Evolutionary conservation across 2,329 filamentous ascomycete genomes (phyloP).

Genomic region (Calycina herbarum): DNA sequence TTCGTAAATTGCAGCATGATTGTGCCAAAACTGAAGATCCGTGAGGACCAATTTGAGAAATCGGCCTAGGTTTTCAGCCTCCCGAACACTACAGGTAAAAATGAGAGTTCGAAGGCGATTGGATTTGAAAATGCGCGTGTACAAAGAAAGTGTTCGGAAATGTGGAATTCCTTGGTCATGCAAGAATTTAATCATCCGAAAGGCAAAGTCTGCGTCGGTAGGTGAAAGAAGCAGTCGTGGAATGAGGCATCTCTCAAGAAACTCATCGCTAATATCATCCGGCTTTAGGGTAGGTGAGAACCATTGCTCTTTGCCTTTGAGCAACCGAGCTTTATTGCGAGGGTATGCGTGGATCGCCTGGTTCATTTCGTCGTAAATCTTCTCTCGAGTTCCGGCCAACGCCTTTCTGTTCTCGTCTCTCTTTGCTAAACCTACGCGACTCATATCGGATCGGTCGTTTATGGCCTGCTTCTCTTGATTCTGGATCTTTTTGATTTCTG

Average conservation of each 20-base stretch:
- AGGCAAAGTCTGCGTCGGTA: conserved; percentile 85
- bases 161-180: conserved; percentile 82
- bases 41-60: conserved; percentile 82
- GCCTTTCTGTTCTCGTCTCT: conserved; percentile 71
- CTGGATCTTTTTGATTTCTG: conserved; percentile 69
- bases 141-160: conserved; percentile 81
- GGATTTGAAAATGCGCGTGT: conserved; percentile 81
- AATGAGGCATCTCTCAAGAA: conserved; percentile 91
- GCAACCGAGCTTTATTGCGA: conserved; percentile 67
- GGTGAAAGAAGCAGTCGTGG: conserved; percentile 82
- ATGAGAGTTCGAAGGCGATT: conserved; percentile 80
- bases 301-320: conserved; percentile 75
- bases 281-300: conserved; percentile 67
- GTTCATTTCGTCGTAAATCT: conserved; percentile 71
- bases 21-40: conserved; percentile 83
- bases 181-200: conserved; percentile 81
- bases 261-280: conserved; percentile 67
- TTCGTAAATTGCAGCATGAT: conserved; percentile 72
- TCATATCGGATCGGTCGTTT: conserved; percentile 72
- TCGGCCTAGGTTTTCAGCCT: conserved; percentile 89
- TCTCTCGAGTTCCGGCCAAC: conserved; percentile 66
- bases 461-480: conserved; percentile 66
- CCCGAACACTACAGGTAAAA: conserved; percentile 84
- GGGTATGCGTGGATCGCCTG: conserved; percentile 66
- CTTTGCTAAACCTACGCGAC: conserved; percentile 61